Evolutionary conservation across 2,329 filamentous ascomycete species (phyloP).

Genomic region (Aspergillus phoenicis): DNA sequence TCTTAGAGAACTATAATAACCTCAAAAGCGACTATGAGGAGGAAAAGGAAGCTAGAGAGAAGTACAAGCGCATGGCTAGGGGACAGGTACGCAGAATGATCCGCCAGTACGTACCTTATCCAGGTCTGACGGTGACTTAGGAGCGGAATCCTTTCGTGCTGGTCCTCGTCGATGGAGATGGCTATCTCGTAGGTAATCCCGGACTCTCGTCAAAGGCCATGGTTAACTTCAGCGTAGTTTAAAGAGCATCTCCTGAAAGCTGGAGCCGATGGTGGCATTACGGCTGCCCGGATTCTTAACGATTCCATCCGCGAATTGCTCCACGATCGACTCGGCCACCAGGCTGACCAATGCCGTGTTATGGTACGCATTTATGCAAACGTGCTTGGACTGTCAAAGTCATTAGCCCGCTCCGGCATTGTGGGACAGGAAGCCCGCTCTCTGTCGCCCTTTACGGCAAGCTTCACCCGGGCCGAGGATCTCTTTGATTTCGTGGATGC

Average conservation of each 20-base stretch:
- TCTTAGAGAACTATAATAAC: conserved; percentile 58
- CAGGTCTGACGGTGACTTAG: conserved; percentile 26
- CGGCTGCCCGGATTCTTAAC: conserved; percentile 57
- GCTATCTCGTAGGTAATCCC: conserved; percentile 47
- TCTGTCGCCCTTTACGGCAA: conserved; percentile 57
- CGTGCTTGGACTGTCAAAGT: conserved; percentile 56
- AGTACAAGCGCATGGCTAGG: conserved; percentile 57
- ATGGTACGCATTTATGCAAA: conserved; percentile 62
- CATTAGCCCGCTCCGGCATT: conserved; percentile 53
- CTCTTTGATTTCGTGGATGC: conserved; percentile 65
- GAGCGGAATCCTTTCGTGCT: conserved; percentile 62
- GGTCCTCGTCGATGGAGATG: conserved; percentile 65
- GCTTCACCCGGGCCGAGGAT: conserved; percentile 60
- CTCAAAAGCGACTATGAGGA: conserved; percentile 62
- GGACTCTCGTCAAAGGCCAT: conserved; percentile 52
- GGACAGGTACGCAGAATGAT: conserved; percentile 39
- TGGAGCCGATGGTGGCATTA: conserved; percentile 57
- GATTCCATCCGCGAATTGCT: conserved; percentile 54
- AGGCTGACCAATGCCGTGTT: conserved; percentile 55
- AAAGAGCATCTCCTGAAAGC: conserved; percentile 53
- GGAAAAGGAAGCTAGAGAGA: conserved; percentile 56
- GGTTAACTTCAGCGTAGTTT: conserved; percentile 59
- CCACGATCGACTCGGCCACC: conserved; percentile 43
- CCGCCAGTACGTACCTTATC: background rate
- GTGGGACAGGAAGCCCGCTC: conserved; percentile 59